Conservation (phyloP, 257 asterid genomes). For the Nicotiana obtusifolia region DNA sequence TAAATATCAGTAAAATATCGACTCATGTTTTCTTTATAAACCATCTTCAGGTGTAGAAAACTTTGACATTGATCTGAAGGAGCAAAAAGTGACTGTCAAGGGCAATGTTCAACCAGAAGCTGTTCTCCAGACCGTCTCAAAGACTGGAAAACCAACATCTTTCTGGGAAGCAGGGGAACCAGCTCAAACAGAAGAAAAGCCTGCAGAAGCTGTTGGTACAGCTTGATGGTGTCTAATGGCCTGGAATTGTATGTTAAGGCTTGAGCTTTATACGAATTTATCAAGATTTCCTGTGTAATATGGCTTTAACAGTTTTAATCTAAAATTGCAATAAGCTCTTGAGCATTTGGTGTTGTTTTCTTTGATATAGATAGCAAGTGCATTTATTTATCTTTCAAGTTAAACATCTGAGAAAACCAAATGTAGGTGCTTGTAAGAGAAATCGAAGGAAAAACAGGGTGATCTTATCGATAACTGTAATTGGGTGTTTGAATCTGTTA, state of each 20-base stretch:
- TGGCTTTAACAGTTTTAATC: not conserved
- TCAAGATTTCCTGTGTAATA: not conserved
- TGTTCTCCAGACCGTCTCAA: conserved; percentile 79
- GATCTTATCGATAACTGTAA: not conserved
- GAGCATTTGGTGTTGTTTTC: not conserved
- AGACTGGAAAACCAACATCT: conserved; percentile 83
- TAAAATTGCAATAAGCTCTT: not conserved
- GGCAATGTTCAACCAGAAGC: conserved; percentile 79
- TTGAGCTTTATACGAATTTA: not conserved
- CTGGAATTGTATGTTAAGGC: conserved; percentile 6
- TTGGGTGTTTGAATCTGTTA: not conserved
- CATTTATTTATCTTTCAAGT: not conserved
- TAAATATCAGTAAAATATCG: not conserved
- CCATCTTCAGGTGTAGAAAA: conserved; percentile 60
- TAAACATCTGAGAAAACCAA: not conserved
- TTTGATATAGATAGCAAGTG: not conserved
- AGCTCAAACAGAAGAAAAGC: not conserved
- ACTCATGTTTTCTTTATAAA: not conserved
- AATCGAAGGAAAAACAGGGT: not conserved
- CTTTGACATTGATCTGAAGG: conserved; percentile 68
- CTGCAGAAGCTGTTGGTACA: conserved; percentile 6
- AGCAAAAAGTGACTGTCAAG: conserved; percentile 83
- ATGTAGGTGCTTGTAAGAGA: not conserved
- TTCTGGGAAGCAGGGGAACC: conserved; percentile 63
- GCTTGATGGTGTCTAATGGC: conserved; percentile 3